These are phyloP conservation scores for Neurospora sp. DNA, from an alignment of 495 filamentous ascomycete species.

Conservation along the genomic window DNA sequence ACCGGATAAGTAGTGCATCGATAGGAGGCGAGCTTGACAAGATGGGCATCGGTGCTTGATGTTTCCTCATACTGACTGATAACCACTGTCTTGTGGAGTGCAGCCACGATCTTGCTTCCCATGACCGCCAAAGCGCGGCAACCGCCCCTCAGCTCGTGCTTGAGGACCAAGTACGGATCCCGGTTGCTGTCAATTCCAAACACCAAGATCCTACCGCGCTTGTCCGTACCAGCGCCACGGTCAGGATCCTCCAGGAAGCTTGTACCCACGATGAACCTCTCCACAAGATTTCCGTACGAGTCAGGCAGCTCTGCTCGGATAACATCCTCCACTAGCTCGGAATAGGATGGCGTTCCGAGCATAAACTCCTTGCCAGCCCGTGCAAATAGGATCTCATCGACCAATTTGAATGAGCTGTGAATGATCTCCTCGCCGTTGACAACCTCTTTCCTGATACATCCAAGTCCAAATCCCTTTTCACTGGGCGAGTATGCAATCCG, in stretches of 20 bases:
- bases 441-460: slow-evolving; percentile 60
- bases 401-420: slow-evolving; percentile 38
- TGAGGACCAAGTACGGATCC: slow-evolving; percentile 55
- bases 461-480: slow-evolving; percentile 76
- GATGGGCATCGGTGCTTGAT: slow-evolving; percentile 34
- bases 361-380: slow-evolving; percentile 30
- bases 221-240: slow-evolving; percentile 20
- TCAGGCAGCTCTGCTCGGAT: slow-evolving; percentile 66
- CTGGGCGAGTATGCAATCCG: slow-evolving; percentile 74
- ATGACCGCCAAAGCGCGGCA: slow-evolving; percentile 70
- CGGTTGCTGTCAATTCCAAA: slow-evolving; percentile 71
- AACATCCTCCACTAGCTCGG: slow-evolving; percentile 79
- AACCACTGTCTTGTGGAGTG: slow-evolving; percentile 75
- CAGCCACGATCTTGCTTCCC: slow-evolving; percentile 67
- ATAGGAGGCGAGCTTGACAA: slow-evolving; percentile 63
- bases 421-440: slow-evolving; percentile 37
- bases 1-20: slow-evolving; percentile 77
- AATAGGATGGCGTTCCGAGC: slow-evolving; percentile 40
- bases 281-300: slow-evolving; percentile 49
- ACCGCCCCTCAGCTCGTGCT: slow-evolving; percentile 56
- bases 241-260: slow-evolving; percentile 57
- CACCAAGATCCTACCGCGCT: slow-evolving; percentile 69
- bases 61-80: slow-evolving; percentile 46
- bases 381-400: slow-evolving; percentile 42
- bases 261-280: slow-evolving; percentile 85